These are phyloP conservation scores for Grifola frondosa DNA, from an alignment of 1,284 basidiomycete species.

Conservation along the genomic window DNA sequence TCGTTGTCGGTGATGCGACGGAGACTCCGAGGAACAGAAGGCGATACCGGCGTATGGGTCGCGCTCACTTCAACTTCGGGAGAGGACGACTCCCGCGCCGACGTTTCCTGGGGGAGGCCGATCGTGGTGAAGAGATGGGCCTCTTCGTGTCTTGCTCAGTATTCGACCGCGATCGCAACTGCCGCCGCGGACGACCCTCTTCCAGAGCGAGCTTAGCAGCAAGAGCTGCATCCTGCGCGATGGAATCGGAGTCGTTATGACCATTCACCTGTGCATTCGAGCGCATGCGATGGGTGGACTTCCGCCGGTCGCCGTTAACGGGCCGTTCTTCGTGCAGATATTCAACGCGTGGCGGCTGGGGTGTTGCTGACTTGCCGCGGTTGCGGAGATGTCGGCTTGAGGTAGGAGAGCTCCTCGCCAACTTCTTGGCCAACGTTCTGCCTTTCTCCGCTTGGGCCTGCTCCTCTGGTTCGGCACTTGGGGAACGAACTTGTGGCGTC, in stretches of 20 bases:
- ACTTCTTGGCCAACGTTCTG: slow-evolving; percentile 12
- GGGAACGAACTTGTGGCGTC: slow-evolving; percentile 7
- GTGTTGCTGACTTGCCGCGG: slow-evolving; percentile 4
- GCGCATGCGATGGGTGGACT: slow-evolving; percentile 8
- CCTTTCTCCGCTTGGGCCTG: slow-evolving; percentile 6
- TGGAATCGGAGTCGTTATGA: slow-evolving; percentile 4
- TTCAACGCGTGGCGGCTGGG: slow-evolving; percentile 4
- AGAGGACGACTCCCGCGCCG: slow-evolving; percentile 44
- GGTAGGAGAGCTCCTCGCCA: slow-evolving; percentile 11
- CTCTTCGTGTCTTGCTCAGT: slow-evolving; percentile 25
- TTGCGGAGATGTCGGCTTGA: slow-evolving; percentile 28
- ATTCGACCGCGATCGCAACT: slow-evolving; percentile 32
- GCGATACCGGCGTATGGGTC: slow-evolving; percentile 10
- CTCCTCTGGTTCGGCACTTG: slow-evolving; percentile 10
- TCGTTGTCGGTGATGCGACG: slow-evolving; percentile 6
- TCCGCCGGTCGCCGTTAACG: slow-evolving; percentile 11
- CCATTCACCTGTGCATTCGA: slow-evolving; percentile 6
- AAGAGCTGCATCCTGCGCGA: slow-evolving; percentile 39
- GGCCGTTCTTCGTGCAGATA: slow-evolving; percentile 13
- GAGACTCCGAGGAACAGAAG: slow-evolving; percentile 12
- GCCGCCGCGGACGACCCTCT: slow-evolving; percentile 34
- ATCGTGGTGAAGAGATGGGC: slow-evolving; percentile 15
- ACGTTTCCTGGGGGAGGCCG: slow-evolving; percentile 41
- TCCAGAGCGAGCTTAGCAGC: slow-evolving; percentile 41
- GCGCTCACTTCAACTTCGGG: slow-evolving; percentile 26